These are phyloP conservation scores for Stereocaulon alpinum DNA, from an alignment of 495 filamentous ascomycete genomes.

Conservation along the genomic window DNA sequence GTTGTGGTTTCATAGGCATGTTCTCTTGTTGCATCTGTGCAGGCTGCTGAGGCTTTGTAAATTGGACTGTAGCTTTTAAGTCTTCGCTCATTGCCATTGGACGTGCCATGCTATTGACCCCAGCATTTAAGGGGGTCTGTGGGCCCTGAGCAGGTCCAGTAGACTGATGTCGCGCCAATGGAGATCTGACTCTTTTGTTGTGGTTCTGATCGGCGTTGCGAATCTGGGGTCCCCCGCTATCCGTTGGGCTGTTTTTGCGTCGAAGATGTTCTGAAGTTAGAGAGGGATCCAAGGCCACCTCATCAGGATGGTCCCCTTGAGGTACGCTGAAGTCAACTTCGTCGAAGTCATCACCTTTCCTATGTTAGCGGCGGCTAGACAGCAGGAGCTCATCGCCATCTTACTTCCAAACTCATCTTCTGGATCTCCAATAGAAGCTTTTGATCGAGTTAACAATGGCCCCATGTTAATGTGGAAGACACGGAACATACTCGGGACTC, in stretches of 20 bases:
- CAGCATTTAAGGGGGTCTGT: constrained; percentile 6
- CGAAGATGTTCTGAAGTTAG: constrained; percentile 3
- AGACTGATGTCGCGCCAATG: background rate
- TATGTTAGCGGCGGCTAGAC: constrained; percentile 21
- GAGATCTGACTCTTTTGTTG: background rate
- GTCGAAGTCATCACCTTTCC: constrained; percentile 51
- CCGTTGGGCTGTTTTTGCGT: constrained; percentile 8
- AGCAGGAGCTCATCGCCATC: constrained; percentile 13
- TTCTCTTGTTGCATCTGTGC: constrained; percentile 23
- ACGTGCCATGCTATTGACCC: background rate
- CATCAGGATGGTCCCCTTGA: constrained; percentile 53
- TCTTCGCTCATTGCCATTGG: background rate
- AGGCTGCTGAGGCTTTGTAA: constrained; percentile 24
- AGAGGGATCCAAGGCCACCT: constrained; percentile 36
- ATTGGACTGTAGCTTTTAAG: constrained; percentile 7
- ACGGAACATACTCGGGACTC: background rate
- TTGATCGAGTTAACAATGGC: constrained; percentile 1
- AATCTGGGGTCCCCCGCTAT: background rate
- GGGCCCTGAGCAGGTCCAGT: background rate
- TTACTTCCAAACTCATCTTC: constrained; percentile 66
- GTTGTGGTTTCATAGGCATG: constrained; percentile 14
- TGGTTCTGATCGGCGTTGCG: constrained; percentile 1
- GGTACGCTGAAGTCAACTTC: constrained; percentile 60
- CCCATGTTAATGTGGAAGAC: background rate
- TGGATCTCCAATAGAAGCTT: constrained; percentile 29